phyloP scores from a whole-genome alignment of 1,284 basidiomycete species.

The Pseudozyma sp. region DNA sequence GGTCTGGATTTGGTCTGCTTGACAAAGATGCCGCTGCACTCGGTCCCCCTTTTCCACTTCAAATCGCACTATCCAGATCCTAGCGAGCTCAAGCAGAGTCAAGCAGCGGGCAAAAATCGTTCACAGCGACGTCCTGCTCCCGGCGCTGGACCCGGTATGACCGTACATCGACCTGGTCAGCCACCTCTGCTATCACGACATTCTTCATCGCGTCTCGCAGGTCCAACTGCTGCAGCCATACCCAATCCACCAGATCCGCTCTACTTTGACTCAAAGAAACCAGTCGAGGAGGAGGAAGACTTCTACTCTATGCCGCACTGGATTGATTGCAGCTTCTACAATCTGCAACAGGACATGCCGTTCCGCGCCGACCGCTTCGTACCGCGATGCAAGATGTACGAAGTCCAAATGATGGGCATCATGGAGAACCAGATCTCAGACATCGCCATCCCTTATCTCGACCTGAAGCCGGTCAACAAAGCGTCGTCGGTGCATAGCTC shows the following conservation, averaged over 20 bases:
- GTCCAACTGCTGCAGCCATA: constrained; percentile 1
- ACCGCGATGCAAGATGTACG: constrained; percentile 68
- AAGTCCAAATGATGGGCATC: constrained; percentile 66
- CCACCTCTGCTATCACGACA: constrained; percentile 31
- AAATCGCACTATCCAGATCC: constrained; percentile 50
- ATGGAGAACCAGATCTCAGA: constrained; percentile 66
- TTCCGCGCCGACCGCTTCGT: constrained; percentile 67
- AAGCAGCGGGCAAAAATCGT: constrained; percentile 12
- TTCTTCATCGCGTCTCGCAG: constrained; percentile 33
- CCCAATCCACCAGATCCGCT: constrained; percentile 58
- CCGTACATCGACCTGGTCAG: constrained; percentile 23
- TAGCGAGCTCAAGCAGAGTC: constrained; percentile 33
- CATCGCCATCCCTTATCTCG: constrained; percentile 65
- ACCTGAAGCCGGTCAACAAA: constrained; percentile 46
- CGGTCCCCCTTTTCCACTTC: constrained; percentile 72
- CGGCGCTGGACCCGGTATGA: constrained; percentile 37
- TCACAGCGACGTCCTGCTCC: constrained; percentile 20
- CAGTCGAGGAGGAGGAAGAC: constrained; percentile 39
- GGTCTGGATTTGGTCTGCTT: constrained; percentile 89
- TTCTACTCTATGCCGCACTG: constrained; percentile 67
- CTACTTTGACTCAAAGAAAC: constrained; percentile 55
- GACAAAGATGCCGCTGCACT: constrained; percentile 91
- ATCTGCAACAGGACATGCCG: constrained; percentile 66
- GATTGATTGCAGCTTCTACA: constrained; percentile 69
- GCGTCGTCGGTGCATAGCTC: constrained; percentile 47